phyloP scores from a whole-genome alignment of 805 yeast species.

The Kuraishia ogatae region DNA sequence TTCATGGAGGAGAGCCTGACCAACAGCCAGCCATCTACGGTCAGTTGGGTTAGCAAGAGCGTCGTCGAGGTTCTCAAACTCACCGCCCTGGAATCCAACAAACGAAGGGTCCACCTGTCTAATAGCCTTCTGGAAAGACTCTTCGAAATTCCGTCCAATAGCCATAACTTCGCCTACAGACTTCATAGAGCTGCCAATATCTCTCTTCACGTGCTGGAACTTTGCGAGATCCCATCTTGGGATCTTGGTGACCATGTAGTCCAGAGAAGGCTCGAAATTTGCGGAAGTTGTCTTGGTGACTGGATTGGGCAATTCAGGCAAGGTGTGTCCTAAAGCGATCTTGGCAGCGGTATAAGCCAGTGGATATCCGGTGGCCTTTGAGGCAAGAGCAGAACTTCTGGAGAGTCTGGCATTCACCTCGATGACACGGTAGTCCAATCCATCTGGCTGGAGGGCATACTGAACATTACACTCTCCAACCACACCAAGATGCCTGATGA shows the following conservation, averaged over 20 bases:
- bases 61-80: slow-evolving; percentile 68
- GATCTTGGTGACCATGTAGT: slow-evolving; percentile 92
- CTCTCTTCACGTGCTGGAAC: slow-evolving; percentile 91
- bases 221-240: slow-evolving; percentile 98
- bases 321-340: slow-evolving; percentile 88
- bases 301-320: slow-evolving; percentile 93
- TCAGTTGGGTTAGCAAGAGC: slow-evolving; percentile 84
- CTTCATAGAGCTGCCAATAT: slow-evolving; percentile 93
- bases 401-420: slow-evolving; percentile 97
- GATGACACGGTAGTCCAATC: slow-evolving; percentile 90
- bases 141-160: slow-evolving; percentile 96
- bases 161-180: slow-evolving; percentile 99
- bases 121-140: slow-evolving; percentile 94
- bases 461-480: slow-evolving; percentile 99
- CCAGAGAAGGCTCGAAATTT: slow-evolving; percentile 93
- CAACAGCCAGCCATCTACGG: slow-evolving; percentile 96
- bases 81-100: slow-evolving; percentile 85
- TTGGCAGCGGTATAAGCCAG: slow-evolving; percentile 98
- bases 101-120: slow-evolving; percentile 92
- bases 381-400: slow-evolving; percentile 95
- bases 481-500: slow-evolving; percentile 95
- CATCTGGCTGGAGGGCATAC: slow-evolving; percentile 93
- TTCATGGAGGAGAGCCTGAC: slow-evolving; percentile 91
- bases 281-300: slow-evolving; percentile 96
- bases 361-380: slow-evolving; percentile 98